Conservation (phyloP, 2,329 filamentous ascomycete genomes). For the Trichophyton mentagrophytes region DNA sequence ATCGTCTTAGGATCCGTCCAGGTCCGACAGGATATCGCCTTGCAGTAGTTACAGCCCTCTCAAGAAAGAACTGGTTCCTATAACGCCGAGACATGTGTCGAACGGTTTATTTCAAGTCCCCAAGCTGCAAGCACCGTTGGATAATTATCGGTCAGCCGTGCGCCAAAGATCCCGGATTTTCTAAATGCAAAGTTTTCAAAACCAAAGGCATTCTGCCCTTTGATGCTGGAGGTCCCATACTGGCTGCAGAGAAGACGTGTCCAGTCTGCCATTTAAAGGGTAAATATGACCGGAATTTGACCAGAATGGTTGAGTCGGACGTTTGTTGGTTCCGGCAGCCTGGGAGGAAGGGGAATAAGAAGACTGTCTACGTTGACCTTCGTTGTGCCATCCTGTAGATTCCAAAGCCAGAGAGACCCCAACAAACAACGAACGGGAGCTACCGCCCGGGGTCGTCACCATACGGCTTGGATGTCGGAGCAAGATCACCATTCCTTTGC, state of each 20-base stretch:
- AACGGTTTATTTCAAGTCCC: slow-evolving; percentile 33
- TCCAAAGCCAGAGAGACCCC: background rate
- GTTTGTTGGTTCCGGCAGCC: slow-evolving; percentile 5
- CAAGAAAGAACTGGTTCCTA: background rate
- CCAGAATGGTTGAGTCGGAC: slow-evolving; percentile 17
- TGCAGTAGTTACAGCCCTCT: background rate
- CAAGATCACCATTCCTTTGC: background rate
- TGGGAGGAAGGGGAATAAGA: background rate
- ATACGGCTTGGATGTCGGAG: background rate
- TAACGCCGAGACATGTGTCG: slow-evolving; percentile 32
- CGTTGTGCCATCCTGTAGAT: slow-evolving; percentile 11
- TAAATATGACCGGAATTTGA: slow-evolving; percentile 22
- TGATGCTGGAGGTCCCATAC: slow-evolving; percentile 9
- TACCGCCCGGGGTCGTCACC: background rate
- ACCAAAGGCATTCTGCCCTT: slow-evolving; percentile 9
- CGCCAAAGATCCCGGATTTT: slow-evolving; percentile 19
- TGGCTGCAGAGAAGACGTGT: slow-evolving; percentile 18
- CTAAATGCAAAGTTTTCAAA: slow-evolving; percentile 17
- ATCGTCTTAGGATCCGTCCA: background rate
- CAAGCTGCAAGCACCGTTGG: slow-evolving; percentile 38
- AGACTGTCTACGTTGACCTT: slow-evolving; percentile 3
- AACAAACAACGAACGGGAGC: background rate
- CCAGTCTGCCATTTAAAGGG: slow-evolving; percentile 22
- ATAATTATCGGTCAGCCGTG: slow-evolving; percentile 36
- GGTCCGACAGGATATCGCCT: background rate